phyloP scores from a whole-genome alignment of 768 basidiomycete species.

The Mycena polygramma region DNA sequence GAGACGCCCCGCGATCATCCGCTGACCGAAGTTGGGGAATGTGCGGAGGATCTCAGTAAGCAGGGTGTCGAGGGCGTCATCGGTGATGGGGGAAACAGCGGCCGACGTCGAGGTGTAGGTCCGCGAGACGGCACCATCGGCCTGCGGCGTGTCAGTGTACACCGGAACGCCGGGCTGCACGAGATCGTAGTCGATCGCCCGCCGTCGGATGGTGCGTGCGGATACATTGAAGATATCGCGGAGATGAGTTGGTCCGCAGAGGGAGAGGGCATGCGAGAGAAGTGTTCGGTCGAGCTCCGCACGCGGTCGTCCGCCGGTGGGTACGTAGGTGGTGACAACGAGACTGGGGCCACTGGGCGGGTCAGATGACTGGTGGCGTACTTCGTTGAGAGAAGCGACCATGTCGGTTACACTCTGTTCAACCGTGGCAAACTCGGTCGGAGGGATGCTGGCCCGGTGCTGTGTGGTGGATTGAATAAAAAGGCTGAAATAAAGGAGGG shows the following conservation, averaged over 20 bases:
- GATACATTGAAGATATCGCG: background rate
- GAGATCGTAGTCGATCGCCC: slow-evolving; percentile 36
- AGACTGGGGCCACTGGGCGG: background rate
- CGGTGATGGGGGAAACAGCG: slow-evolving; percentile 34
- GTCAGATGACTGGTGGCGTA: slow-evolving; percentile 4
- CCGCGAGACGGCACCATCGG: slow-evolving; percentile 3
- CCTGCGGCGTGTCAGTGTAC: slow-evolving; percentile 11
- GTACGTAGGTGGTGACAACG: background rate
- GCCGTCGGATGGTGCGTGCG: slow-evolving; percentile 25
- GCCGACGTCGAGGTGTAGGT: slow-evolving; percentile 16
- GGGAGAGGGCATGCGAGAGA: slow-evolving; percentile 36
- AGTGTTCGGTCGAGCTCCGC: slow-evolving; percentile 42
- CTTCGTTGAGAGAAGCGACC: background rate
- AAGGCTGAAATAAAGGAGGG: background rate
- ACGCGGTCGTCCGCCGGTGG: slow-evolving; percentile 37
- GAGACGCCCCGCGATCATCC: slow-evolving; percentile 38
- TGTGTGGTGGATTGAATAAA: background rate
- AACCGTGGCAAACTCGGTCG: background rate
- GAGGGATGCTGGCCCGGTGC: background rate
- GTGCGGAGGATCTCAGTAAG: slow-evolving; percentile 23
- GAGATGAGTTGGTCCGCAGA: slow-evolving; percentile 37
- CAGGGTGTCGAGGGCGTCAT: slow-evolving; percentile 33
- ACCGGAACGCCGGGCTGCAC: slow-evolving; percentile 21
- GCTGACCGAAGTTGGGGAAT: slow-evolving; percentile 39
- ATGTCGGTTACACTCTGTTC: slow-evolving; percentile 1